Percentiles rank a stretch among this genome's conserved stretches.
Evolutionary conservation across 495 filamentous ascomycete genomes (phyloP).

Genomic region (Terfezia boudieri): DNA sequence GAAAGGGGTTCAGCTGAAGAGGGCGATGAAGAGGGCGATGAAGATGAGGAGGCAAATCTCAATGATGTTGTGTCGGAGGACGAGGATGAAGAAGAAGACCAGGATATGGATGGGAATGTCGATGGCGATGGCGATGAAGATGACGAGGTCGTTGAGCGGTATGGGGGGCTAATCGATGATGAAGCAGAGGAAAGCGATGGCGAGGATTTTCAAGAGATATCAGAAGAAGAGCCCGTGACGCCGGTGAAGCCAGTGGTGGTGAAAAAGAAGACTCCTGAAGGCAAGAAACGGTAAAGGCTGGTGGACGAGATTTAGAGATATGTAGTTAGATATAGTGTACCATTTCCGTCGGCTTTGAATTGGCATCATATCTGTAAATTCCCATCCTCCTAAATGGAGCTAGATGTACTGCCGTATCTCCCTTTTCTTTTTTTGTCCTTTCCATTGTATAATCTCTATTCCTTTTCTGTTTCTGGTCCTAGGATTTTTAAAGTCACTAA

Average conservation of each 20-base stretch:
- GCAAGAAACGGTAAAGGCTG: neutral
- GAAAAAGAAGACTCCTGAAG: neutral
- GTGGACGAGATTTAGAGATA: neutral
- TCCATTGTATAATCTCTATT: neutral
- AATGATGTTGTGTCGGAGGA: constrained; percentile 23
- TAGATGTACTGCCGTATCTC: too few relatives aligned
- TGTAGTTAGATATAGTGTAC: neutral
- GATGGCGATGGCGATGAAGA: constrained; percentile 12
- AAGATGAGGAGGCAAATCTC: constrained; percentile 24
- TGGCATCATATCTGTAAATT: neutral
- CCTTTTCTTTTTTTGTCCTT: too few relatives aligned
- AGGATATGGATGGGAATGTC: constrained; percentile 22
- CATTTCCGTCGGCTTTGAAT: neutral
- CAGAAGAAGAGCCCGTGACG: neutral
- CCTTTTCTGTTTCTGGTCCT: neutral
- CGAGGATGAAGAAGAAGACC: constrained; percentile 16
- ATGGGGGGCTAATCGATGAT: neutral
- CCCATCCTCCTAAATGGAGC: too few relatives aligned
- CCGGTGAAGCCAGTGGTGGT: neutral
- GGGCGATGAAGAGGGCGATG: constrained; percentile 24
- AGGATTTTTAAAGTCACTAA: too few relatives aligned
- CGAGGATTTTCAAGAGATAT: neutral
- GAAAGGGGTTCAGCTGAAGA: constrained; percentile 21
- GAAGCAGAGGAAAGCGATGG: neutral
- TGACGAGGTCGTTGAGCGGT: neutral